Conservation (phyloP, 495 filamentous ascomycete genomes). For the Ramalina intermedia region DNA sequence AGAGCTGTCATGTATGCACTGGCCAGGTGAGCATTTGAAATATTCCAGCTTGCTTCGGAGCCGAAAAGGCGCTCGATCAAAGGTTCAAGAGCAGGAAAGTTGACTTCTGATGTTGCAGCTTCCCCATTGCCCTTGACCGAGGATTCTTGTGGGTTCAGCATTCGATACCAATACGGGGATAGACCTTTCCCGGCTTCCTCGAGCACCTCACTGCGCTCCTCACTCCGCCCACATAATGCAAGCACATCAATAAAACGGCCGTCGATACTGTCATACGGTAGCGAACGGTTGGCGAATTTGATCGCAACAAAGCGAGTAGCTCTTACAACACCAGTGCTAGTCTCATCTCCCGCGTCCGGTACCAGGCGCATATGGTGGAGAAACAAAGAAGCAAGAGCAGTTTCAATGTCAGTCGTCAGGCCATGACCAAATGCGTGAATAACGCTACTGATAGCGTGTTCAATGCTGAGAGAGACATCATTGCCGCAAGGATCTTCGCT, state of each 20-base stretch:
- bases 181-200: slow-evolving; percentile 87
- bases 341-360: slow-evolving; percentile 30
- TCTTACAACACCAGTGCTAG: slow-evolving; percentile 34
- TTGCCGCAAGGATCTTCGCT: slow-evolving; percentile 61
- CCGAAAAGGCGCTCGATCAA: slow-evolving; percentile 14
- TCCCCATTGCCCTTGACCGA: slow-evolving; percentile 11
- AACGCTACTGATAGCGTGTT: slow-evolving; percentile 72
- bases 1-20: slow-evolving; percentile 50
- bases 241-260: slow-evolving; percentile 83
- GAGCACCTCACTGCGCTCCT: slow-evolving; percentile 62
- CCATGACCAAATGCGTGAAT: slow-evolving; percentile 41
- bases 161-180: slow-evolving; percentile 63
- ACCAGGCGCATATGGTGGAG: slow-evolving; percentile 49
- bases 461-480: slow-evolving; percentile 69
- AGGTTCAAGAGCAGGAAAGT: slow-evolving; percentile 32
- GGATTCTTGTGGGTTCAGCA: slow-evolving; percentile 38
- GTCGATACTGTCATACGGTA: slow-evolving; percentile 61
- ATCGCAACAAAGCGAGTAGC: slow-evolving; percentile 69
- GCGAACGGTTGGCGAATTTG: slow-evolving; percentile 79
- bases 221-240: slow-evolving; percentile 47
- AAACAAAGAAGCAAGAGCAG: slow-evolving; percentile 44
- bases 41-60: slow-evolving; percentile 12
- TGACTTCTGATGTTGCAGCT: slow-evolving; percentile 19
- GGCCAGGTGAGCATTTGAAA: slow-evolving; percentile 21
- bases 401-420: slow-evolving; percentile 27